Evolutionary conservation across 2,329 filamentous ascomycete species (phyloP).

Genomic region (Paramyrothecium sp.): DNA sequence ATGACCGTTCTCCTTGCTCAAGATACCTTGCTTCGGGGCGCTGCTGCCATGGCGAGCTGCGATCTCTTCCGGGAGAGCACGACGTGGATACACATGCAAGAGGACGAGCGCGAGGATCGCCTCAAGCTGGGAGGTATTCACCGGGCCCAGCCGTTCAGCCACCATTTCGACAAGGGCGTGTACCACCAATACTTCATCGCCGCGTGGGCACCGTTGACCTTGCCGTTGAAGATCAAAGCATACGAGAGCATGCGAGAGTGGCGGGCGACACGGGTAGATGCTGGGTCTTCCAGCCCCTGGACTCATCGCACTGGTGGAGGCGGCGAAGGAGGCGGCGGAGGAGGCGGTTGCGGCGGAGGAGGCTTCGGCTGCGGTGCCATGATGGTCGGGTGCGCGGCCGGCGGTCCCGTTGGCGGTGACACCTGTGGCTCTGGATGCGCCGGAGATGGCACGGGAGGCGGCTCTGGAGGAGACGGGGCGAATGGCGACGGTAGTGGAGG

Average conservation of each 20-base stretch:
- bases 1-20: slow-evolving; percentile 30
- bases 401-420: slow-evolving; percentile 12
- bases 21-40: slow-evolving; percentile 26
- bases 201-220: slow-evolving; percentile 19
- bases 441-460: slow-evolving; percentile 5
- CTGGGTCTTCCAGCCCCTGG: background rate
- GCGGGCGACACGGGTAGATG: slow-evolving; percentile 13
- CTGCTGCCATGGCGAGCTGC: slow-evolving; percentile 32
- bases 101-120: slow-evolving; percentile 21
- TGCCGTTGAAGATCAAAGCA: slow-evolving; percentile 11
- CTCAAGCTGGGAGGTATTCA: slow-evolving; percentile 40
- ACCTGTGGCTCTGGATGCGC: slow-evolving; percentile 20
- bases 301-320: too few relatives aligned
- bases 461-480: too few relatives aligned
- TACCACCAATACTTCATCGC: slow-evolving; percentile 26
- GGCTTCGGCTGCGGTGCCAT: background rate
- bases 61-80: slow-evolving; percentile 25
- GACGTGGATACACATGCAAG: slow-evolving; percentile 27
- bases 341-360: slow-evolving; percentile 9
- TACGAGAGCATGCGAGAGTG: slow-evolving; percentile 23
- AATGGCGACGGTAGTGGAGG: too few relatives aligned
- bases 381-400: slow-evolving; percentile 13
- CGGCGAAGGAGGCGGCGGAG: slow-evolving; percentile 8
- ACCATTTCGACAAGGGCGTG: slow-evolving; percentile 31
- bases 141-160: slow-evolving; percentile 38